phyloP scores from a whole-genome alignment of 345 rosid species.

The Sisymbrium irio region DNA sequence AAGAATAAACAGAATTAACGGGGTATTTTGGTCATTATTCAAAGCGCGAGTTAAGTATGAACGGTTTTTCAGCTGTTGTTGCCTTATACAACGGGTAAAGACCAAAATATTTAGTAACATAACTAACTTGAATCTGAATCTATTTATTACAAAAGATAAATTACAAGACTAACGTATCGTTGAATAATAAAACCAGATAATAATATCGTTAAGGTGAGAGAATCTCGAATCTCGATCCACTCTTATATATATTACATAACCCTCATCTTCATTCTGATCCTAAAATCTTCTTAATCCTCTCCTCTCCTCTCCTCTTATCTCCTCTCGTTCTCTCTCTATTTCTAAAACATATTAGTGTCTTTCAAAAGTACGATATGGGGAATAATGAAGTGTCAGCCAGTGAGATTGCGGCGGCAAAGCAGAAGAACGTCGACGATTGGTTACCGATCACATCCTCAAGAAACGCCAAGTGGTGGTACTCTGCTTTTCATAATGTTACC shows the following conservation, averaged over 20 bases:
- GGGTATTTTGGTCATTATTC: background rate
- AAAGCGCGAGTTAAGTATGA: background rate
- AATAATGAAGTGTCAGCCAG: background rate
- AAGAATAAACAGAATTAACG: background rate
- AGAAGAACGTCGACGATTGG: slow-evolving; percentile 49
- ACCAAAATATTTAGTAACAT: background rate
- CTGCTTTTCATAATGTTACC: slow-evolving; percentile 68
- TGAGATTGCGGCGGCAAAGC: slow-evolving; percentile 27
- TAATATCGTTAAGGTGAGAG: slow-evolving; percentile 4
- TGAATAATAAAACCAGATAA: background rate
- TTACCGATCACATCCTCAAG: slow-evolving; percentile 62
- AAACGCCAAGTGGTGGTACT: slow-evolving; percentile 66
- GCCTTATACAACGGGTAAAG: slow-evolving; percentile 12
- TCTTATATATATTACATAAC: slow-evolving; percentile 1
- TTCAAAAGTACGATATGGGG: background rate
- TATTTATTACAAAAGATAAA: background rate
- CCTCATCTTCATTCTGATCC: background rate
- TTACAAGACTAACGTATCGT: background rate
- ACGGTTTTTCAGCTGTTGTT: background rate
- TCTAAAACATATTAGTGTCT: background rate
- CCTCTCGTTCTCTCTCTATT: background rate
- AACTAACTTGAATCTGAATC: slow-evolving; percentile 7
- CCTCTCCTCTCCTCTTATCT: background rate
- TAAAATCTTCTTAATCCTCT: background rate
- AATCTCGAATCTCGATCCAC: background rate